phyloP scores from a whole-genome alignment of 768 basidiomycete species.

The Crepidotus variabilis region DNA sequence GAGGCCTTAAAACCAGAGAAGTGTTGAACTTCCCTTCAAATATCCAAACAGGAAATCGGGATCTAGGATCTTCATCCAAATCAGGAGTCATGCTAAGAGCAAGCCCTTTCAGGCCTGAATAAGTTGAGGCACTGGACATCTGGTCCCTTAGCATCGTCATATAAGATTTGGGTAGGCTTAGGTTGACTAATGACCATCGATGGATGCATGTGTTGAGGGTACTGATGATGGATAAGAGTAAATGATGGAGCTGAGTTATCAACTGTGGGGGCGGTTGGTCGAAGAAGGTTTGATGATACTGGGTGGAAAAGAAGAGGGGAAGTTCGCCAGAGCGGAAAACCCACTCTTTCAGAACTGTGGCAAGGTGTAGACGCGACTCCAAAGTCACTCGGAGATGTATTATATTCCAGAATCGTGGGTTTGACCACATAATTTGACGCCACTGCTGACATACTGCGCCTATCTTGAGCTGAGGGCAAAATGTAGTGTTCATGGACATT shows the following conservation, averaged over 20 bases:
- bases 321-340: not conserved
- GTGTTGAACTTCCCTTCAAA: not conserved
- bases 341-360: not conserved
- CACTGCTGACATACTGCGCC: not conserved
- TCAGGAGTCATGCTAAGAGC: not conserved
- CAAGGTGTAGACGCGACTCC: not conserved
- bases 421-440: not conserved
- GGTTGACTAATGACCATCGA: not conserved
- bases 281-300: not conserved
- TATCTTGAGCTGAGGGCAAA: not conserved
- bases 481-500: not conserved
- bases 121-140: not conserved
- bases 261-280: not conserved
- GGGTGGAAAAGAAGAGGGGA: not conserved
- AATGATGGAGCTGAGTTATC: not conserved
- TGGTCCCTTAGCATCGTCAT: not conserved
- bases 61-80: too few species aligned
- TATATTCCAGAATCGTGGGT: not conserved
- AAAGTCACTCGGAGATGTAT: not conserved
- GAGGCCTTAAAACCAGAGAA: not conserved
- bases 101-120: not conserved
- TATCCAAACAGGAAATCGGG: not conserved
- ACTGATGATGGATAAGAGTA: not conserved
- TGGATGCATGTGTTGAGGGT: not conserved
- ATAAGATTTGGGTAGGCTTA: not conserved